Base-by-base conservation (phyloP, 2,329 filamentous ascomycete genomes). In the Ascochyta koolunga region DNA sequence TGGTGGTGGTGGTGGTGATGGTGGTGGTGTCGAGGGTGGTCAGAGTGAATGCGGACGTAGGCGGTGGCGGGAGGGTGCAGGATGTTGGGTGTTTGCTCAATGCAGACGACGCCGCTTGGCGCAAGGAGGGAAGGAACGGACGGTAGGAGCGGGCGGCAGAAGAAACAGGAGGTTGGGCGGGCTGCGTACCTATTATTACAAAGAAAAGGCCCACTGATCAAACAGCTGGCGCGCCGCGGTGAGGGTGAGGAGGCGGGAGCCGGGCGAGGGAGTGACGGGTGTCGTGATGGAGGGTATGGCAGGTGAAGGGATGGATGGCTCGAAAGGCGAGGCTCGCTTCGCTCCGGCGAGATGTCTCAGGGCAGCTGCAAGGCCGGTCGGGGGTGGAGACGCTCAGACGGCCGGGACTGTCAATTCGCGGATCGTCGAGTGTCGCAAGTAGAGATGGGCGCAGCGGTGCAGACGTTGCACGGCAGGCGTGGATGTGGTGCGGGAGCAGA, bases 111-210 rank as follows among this genome's bases (percentile, higher is more conserved):
- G 56, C 39, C 45, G 54, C 54, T 57, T 56, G 45, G 49, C 57
- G 39, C 50, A 40, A 47, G 40, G 50, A 37, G 53, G 52, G 51
- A 22, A 58, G 45, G 47, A 38, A 39, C 43, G 25, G 39, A 45
- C 42, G 36, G n/a, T n/a, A n/a, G 29, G 42, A 35, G 35, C 25
- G 37, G 15, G 38, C 50, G 56, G 50, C 37, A 18, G 32, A 16
- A 19, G 42, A 13, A 25, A 35, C 41, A 33, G 40, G 33, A 33
- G 35, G n/a, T 2, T 10, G 22, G 41, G 22, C 27, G 38, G 41
- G 18, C 18, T 25, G 67, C 70, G 68, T 66, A 74, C 70, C 65
- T 63, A 63, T 58, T 63, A 59, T 63, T 66, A 66, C 62, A 66
- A 54, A 56, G 46, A 39, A 25, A 40, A 27, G 22, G n/a, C 38